phyloP scores from a whole-genome alignment of 192 early-diverging fungal genomes.

The Coemansia umbellata region DNA sequence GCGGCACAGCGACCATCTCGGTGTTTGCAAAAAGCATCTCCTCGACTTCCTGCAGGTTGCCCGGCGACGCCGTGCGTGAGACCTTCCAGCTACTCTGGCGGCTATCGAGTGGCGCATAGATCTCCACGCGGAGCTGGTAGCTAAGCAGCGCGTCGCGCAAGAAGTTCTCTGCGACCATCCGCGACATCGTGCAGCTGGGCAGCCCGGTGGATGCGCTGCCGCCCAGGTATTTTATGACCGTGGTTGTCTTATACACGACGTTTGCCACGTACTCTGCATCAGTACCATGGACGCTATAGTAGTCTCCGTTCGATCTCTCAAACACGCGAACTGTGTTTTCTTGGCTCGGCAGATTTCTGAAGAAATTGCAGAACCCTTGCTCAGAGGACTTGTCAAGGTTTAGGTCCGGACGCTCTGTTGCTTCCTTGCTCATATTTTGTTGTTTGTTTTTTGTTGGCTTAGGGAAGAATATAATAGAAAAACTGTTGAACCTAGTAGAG shows the following conservation, averaged over 20 bases:
- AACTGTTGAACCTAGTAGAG: no score
- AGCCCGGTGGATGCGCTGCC: slow-evolving; percentile 60
- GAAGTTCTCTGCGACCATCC: slow-evolving; percentile 69
- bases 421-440: slow-evolving; percentile 19
- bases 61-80: slow-evolving; percentile 77
- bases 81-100: slow-evolving; percentile 53
- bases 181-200: slow-evolving; percentile 75
- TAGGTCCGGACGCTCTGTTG: slow-evolving; percentile 27
- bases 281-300: slow-evolving; percentile 85
- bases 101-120: slow-evolving; percentile 61
- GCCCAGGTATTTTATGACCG: slow-evolving; percentile 87
- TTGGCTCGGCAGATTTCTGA: slow-evolving; percentile 15
- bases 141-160: slow-evolving; percentile 75
- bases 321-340: slow-evolving; percentile 49
- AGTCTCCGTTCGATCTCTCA: slow-evolving; percentile 57
- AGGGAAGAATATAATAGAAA: not conserved
- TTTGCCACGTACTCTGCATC: slow-evolving; percentile 88
- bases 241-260: slow-evolving; percentile 83
- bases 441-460: not conserved
- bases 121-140: slow-evolving; percentile 75
- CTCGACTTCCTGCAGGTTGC: slow-evolving; percentile 89
- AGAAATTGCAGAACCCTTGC: slow-evolving; percentile 44
- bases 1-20: slow-evolving; percentile 68
- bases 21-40: slow-evolving; percentile 78
- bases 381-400: slow-evolving; percentile 36